Base-by-base conservation (phyloP, 2,329 filamentous ascomycete species). In the Penicillium sclerotigenum region DNA sequence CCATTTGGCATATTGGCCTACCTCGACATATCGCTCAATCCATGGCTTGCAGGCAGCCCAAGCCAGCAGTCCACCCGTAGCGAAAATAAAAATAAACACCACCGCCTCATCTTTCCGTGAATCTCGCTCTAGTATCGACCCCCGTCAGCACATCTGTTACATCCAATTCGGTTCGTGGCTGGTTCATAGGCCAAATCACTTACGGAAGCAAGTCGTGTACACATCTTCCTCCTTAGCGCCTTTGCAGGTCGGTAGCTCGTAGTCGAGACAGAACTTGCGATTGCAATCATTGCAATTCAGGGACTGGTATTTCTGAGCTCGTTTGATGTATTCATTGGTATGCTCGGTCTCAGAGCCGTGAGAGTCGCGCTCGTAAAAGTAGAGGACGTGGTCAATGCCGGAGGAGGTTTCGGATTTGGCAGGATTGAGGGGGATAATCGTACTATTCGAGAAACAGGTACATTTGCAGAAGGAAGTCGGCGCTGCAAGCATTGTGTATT, bases 391-490 rank as follows among this genome's bases (percentile, higher is more conserved):
- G 40, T 67, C 54, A 29, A 63, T 51, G 37, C 56, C 48, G 8
- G 58, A 59, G 13, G 65, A 60, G 18, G 58, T 59, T 41, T 66
- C 59, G 18, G 65, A 61, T 31, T 68, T 68, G 33, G 56, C 56
- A 9, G 79, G 77, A 59, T 84, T 80, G 55, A 88, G 81, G 18
- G 84, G 81, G 61, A 88, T 87, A 49, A 88, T 87, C 52, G 84
- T 87, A 73, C 81, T 85, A 69, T 88, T 87, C 48, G 80, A 79
- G 73, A 84, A 84, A 72, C 86, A 88, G 54, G 84, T 87, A 71
- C 86, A 88, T 82, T 88, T 88, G 81, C 86, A 88, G 73, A 87
- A 88, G 56, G 84, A 86, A 16, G 84, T 83, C 13, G 74, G 74
- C 10, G 69, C 74, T 77, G 48, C n/a, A 45, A 28, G 9, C 20